Conservation (phyloP, 78 protist genomes). For the Dictyostelium intermedium region DNA sequence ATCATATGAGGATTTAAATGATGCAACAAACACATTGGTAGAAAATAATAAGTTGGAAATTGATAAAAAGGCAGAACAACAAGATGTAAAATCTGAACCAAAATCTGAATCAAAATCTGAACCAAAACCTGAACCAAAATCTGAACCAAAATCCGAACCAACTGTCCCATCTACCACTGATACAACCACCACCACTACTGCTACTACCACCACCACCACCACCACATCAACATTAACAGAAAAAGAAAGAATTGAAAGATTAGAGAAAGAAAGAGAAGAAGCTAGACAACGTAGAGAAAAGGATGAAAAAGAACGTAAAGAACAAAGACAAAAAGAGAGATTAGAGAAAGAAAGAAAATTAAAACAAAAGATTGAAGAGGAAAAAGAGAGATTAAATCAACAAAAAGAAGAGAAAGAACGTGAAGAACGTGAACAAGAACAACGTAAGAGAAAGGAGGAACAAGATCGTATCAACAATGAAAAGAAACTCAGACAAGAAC, state of each 20-base stretch:
- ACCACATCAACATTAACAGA: neutral
- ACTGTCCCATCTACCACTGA: neutral
- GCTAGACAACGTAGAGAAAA: neutral
- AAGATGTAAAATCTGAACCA: neutral
- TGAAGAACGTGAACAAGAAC: neutral
- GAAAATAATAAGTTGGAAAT: neutral
- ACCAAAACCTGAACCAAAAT: neutral
- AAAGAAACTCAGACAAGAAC: neutral
- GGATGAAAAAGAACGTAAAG: neutral
- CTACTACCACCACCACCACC: neutral
- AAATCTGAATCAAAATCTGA: neutral
- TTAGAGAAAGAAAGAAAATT: neutral
- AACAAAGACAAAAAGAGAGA: neutral
- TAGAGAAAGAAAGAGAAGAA: neutral
- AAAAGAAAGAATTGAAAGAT: neutral
- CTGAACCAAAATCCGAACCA: too few relatives aligned
- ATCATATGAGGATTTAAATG: neutral
- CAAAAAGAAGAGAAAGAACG: neutral
- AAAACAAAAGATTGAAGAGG: neutral
- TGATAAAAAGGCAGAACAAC: neutral
- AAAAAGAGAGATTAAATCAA: neutral
- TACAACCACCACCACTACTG: neutral
- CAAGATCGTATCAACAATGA: neutral
- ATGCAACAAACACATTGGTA: neutral
- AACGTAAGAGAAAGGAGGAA: neutral